Conservation (phyloP, 495 filamentous ascomycete genomes). For the Hapsidospora chrysogenum region DNA sequence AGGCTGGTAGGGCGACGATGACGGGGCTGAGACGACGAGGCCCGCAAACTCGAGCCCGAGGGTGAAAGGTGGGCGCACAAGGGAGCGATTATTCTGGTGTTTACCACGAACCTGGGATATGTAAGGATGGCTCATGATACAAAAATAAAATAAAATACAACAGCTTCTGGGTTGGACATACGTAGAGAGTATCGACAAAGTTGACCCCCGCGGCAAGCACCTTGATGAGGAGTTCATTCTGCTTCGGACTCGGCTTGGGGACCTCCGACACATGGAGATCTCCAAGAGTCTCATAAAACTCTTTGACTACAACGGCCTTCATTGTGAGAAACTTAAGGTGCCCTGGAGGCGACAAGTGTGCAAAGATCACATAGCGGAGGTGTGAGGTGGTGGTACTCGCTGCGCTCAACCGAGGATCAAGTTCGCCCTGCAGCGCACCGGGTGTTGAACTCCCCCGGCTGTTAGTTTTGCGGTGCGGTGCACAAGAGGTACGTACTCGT, state of each 20-base stretch:
- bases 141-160: slow-evolving; percentile 5
- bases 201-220: slow-evolving; percentile 9
- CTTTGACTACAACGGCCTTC: slow-evolving; percentile 8
- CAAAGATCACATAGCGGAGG: no score
- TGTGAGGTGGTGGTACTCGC: no score
- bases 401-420: no score
- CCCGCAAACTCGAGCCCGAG: slow-evolving; percentile 15
- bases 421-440: no score
- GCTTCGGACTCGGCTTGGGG: slow-evolving; percentile 3
- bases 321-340: slow-evolving; percentile 6
- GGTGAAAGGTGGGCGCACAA: slow-evolving; percentile 17
- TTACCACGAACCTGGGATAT: slow-evolving; percentile 14
- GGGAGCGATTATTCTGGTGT: slow-evolving; percentile 20
- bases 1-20: slow-evolving; percentile 5
- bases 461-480: no score
- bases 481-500: no score
- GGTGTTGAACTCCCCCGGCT: no score
- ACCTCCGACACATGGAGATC: slow-evolving; percentile 8
- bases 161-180: no score
- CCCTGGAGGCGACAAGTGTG: no score
- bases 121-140: not conserved
- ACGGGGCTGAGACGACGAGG: slow-evolving; percentile 6
- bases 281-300: slow-evolving; percentile 7
- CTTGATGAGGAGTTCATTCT: slow-evolving; percentile 8
- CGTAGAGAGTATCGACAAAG: slow-evolving; percentile 11